Evolutionary conservation across 306 rosid genomes (phyloP).

Genomic region (Quercus robur): DNA sequence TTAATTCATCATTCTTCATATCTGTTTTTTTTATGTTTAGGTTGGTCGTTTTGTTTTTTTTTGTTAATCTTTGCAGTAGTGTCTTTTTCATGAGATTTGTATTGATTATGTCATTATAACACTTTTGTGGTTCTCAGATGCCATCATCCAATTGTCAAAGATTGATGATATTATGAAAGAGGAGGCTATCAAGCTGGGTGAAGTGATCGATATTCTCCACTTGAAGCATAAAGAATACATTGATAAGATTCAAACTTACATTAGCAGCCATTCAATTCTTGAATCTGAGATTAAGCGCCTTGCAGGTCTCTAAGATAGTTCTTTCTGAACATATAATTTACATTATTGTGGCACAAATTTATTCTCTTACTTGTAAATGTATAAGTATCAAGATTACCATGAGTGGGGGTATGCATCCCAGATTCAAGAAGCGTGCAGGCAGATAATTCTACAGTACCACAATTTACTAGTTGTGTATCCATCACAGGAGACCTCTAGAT

Average conservation of each 20-base stretch:
- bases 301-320: slow-evolving; percentile 48
- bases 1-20: slow-evolving; percentile 4
- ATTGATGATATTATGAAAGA: slow-evolving; percentile 76
- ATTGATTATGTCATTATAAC: slow-evolving; percentile 18
- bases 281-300: slow-evolving; percentile 61
- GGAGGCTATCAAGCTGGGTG: slow-evolving; percentile 56
- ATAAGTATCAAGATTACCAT: not conserved
- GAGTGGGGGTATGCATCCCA: not conserved
- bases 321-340: not conserved
- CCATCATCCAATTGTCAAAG: slow-evolving; percentile 57
- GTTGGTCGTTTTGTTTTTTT: slow-evolving; percentile 11
- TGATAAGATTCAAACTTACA: slow-evolving; percentile 42
- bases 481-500: slow-evolving; percentile 14
- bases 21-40: slow-evolving; percentile 2
- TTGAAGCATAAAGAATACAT: slow-evolving; percentile 63
- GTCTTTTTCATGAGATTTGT: slow-evolving; percentile 19
- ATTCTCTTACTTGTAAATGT: not conserved
- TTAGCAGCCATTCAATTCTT: slow-evolving; percentile 42
- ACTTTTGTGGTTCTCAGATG: slow-evolving; percentile 57
- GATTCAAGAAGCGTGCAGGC: slow-evolving; percentile 12
- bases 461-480: not conserved
- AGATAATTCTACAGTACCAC: not conserved
- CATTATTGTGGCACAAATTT: not conserved
- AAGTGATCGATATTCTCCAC: slow-evolving; percentile 61
- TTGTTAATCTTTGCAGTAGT: slow-evolving; percentile 8